phyloP scores from a whole-genome alignment of 371 early-diverging fungal genomes.

The Enteropsectra breve region DNA sequence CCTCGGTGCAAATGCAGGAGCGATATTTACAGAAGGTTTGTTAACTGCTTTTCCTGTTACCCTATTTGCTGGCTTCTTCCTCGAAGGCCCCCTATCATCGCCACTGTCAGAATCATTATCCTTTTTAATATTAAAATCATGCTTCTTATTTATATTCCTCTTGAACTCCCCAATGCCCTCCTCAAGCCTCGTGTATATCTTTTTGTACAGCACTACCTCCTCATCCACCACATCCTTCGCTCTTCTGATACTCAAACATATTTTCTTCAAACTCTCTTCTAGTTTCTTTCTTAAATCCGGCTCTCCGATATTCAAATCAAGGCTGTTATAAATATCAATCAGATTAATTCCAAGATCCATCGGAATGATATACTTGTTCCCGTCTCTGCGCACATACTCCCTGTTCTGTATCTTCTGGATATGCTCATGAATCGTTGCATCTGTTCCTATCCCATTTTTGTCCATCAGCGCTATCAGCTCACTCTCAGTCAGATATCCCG shows the following conservation, averaged over 20 bases:
- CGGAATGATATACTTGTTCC: constrained; percentile 66
- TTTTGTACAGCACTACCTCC: constrained; percentile 48
- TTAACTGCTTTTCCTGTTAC: not conserved
- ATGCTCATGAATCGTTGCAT: constrained; percentile 96
- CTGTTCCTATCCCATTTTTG: constrained; percentile 93
- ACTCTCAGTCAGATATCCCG: constrained; percentile 73
- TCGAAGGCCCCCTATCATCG: not conserved
- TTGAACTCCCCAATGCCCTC: constrained; percentile 66
- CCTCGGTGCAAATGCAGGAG: not conserved
- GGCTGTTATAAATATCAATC: constrained; percentile 73
- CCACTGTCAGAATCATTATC: not conserved
- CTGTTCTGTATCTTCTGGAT: constrained; percentile 85
- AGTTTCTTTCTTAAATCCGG: constrained; percentile 57
- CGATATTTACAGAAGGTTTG: not conserved
- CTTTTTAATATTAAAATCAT: constrained; percentile 1
- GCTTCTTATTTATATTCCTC: constrained; percentile 29
- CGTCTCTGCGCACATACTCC: constrained; percentile 70
- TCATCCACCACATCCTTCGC: constrained; percentile 43
- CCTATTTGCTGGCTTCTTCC: not conserved
- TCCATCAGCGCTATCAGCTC: constrained; percentile 91
- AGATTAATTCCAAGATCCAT: constrained; percentile 79
- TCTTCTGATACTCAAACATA: constrained; percentile 41
- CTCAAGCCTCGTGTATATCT: constrained; percentile 64
- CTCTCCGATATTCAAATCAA: constrained; percentile 40
- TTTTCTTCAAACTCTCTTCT: constrained; percentile 66